These are phyloP conservation scores for Multifurca ochricompacta DNA, from an alignment of 768 basidiomycete species.

Conservation along the genomic window DNA sequence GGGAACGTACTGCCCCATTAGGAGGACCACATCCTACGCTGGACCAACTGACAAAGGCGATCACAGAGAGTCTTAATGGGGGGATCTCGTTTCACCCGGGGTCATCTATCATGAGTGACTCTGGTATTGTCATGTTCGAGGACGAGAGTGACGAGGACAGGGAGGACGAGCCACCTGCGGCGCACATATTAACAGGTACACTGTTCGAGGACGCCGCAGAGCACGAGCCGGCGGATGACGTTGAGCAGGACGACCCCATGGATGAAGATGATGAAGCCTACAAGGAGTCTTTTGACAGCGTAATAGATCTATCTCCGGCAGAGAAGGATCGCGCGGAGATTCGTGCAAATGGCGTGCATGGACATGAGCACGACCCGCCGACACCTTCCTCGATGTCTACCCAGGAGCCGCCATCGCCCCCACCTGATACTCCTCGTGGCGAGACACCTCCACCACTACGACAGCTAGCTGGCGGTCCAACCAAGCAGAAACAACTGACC, in stretches of 20 bases:
- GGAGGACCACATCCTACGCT: not conserved
- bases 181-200: conserved; percentile 18
- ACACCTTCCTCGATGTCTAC: conserved; percentile 25
- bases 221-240: conserved; percentile 54
- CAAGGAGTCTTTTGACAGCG: conserved; percentile 21
- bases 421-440: conserved; percentile 29
- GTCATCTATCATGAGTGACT: conserved; percentile 42
- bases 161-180: conserved; percentile 29
- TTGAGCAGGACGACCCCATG: conserved; percentile 43
- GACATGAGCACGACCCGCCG: conserved; percentile 9
- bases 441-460: conserved; percentile 43
- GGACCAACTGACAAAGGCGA: conserved; percentile 18
- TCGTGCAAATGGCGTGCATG: conserved; percentile 19
- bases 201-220: conserved; percentile 47
- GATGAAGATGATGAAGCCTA: conserved; percentile 26
- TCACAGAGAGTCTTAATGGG: conserved; percentile 3
- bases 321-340: conserved; percentile 25
- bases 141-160: conserved; percentile 59
- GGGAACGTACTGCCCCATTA: conserved; percentile 1
- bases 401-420: conserved; percentile 29
- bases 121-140: conserved; percentile 53
- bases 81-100: conserved; percentile 62
- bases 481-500: conserved; percentile 39
- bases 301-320: conserved; percentile 29
- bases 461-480: conserved; percentile 40